Evolutionary conservation across 305 asterid species (phyloP).

Genomic region (Striga hermonthica): DNA sequence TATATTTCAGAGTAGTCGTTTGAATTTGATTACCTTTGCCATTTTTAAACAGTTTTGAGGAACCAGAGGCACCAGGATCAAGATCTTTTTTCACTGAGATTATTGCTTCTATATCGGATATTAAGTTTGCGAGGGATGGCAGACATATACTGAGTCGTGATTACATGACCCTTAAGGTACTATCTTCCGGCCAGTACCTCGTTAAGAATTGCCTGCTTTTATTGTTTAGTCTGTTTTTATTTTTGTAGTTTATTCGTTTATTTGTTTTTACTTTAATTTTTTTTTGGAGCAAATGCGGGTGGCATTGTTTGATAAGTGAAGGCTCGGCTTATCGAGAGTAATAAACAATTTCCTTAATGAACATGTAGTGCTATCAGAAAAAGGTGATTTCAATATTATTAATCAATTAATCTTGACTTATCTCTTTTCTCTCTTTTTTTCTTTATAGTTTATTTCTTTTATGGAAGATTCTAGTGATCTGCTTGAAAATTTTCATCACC

Average conservation of each 20-base stretch:
- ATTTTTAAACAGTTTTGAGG: conserved; percentile 75
- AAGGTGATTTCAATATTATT: no score
- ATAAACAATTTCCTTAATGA: no score
- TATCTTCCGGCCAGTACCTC: conserved; percentile 23
- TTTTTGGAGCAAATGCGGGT: conserved; percentile 23
- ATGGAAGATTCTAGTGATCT: no score
- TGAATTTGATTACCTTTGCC: conserved; percentile 23
- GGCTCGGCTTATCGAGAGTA: background rate
- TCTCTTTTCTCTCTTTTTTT: no score
- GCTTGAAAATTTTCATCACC: no score
- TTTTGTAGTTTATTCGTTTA: conserved; percentile 18
- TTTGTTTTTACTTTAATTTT: background rate
- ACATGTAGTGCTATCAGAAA: no score
- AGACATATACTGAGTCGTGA: conserved; percentile 95
- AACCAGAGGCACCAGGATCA: conserved; percentile 93
- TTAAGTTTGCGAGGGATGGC: conserved; percentile 91
- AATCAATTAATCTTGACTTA: no score
- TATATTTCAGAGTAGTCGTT: conserved; percentile 22
- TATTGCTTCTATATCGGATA: conserved; percentile 96
- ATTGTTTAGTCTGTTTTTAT: conserved; percentile 15
- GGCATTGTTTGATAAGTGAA: conserved; percentile 22
- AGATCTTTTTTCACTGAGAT: conserved; percentile 99
- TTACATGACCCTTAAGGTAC: conserved; percentile 98
- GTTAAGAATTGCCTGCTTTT: conserved; percentile 24
- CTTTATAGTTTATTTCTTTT: no score